These are phyloP conservation scores for Suhomyces emberorum DNA, from an alignment of 805 yeast species.

Conservation along the genomic window DNA sequence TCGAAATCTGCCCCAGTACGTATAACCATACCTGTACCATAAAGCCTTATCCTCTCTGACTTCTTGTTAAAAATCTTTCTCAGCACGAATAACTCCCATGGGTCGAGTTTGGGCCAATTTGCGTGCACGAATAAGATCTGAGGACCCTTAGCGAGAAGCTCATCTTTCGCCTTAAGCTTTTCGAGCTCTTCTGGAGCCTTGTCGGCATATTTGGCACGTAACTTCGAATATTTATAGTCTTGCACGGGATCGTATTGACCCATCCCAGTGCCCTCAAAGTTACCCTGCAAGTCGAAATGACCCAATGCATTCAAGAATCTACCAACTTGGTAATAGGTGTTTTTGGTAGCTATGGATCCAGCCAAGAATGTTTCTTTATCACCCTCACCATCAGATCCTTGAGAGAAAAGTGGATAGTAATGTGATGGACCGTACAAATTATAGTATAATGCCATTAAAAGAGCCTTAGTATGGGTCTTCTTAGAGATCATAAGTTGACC, in stretches of 20 bases:
- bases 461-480: constrained; percentile 34
- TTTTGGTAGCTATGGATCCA: constrained; percentile 52
- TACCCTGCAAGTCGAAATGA: constrained; percentile 29
- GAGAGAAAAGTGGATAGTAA: constrained; percentile 42
- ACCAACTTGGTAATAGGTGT: constrained; percentile 53
- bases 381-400: constrained; percentile 65
- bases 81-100: constrained; percentile 47
- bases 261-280: constrained; percentile 71
- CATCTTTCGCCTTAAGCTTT: constrained; percentile 7
- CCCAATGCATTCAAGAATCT: constrained; percentile 53
- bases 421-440: constrained; percentile 41
- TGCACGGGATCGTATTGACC: constrained; percentile 69
- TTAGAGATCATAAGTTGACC: constrained; percentile 43
- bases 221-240: constrained; percentile 39
- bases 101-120: constrained; percentile 65
- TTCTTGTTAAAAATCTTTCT: constrained; percentile 39
- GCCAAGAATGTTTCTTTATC: constrained; percentile 78
- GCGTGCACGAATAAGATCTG: constrained; percentile 57
- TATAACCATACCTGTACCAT: constrained; percentile 53
- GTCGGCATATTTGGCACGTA: neutral
- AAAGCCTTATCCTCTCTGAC: constrained; percentile 51
- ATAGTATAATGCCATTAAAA: constrained; percentile 39
- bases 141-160: constrained; percentile 17
- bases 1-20: constrained; percentile 58
- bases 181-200: constrained; percentile 8